Percentiles rank a stretch among this genome's conserved stretches.
Evolutionary conservation across 2,329 filamentous ascomycete species (phyloP).

Genomic region (Aspergillus luchuensis): DNA sequence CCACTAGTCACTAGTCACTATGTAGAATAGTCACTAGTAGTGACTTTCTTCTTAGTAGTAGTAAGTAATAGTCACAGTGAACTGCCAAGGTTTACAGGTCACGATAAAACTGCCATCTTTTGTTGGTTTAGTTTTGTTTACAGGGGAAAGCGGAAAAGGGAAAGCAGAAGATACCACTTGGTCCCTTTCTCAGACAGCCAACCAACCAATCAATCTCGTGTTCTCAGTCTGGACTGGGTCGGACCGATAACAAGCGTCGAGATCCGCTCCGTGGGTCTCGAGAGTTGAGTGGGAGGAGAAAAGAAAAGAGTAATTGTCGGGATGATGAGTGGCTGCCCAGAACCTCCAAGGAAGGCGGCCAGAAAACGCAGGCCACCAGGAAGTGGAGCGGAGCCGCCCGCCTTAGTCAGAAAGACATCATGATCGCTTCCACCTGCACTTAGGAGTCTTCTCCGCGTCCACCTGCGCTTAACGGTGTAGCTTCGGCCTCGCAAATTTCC

Average conservation of each 20-base stretch:
- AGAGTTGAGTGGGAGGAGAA: too few species aligned
- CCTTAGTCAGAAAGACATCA: conserved; percentile 10
- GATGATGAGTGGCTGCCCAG: background rate
- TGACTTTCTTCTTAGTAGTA: too few species aligned
- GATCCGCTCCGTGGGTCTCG: conserved; percentile 4
- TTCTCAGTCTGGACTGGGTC: background rate
- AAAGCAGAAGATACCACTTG: background rate
- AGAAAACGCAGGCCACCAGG: too few species aligned
- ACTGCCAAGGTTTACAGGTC: too few species aligned
- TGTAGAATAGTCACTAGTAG: too few species aligned
- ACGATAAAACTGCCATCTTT: too few species aligned
- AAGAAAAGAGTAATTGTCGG: conserved; percentile 8
- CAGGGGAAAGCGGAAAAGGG: background rate
- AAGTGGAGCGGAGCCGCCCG: background rate
- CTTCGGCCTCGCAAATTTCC: conserved; percentile 3
- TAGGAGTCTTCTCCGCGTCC: conserved; percentile 21
- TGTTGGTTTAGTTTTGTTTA: too few species aligned
- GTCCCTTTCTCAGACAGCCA: background rate
- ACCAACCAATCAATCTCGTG: background rate
- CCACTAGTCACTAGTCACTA: too few species aligned
- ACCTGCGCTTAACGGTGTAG: background rate
- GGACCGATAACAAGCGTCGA: conserved; percentile 12
- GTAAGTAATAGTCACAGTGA: too few species aligned
- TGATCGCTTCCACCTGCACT: conserved; percentile 36
- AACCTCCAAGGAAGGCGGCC: background rate